Conservation (phyloP, 768 basidiomycete species). For the Pluteus cervinus region DNA sequence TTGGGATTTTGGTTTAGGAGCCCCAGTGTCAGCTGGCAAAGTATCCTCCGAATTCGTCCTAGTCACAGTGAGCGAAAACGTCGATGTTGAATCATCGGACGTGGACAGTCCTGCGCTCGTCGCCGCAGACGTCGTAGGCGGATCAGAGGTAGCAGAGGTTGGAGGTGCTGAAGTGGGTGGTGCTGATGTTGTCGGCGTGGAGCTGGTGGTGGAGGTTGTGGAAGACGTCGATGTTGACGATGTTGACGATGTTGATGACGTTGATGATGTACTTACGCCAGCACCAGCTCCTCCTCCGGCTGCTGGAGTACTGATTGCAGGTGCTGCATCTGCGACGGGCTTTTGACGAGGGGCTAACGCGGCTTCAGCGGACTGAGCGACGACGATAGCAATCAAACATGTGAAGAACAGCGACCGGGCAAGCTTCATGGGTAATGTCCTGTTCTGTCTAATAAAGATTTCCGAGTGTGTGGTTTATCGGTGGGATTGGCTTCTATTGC, state of each 20-base stretch:
- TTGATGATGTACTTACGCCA: not conserved
- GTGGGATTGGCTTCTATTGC: no score
- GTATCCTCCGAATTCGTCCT: conserved; percentile 10
- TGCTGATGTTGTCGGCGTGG: conserved; percentile 11
- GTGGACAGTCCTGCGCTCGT: conserved; percentile 5
- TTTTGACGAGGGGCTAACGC: conserved; percentile 8
- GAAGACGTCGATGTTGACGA: conserved; percentile 1
- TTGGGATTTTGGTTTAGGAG: conserved; percentile 20
- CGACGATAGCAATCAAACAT: conserved; percentile 18
- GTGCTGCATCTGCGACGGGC: not conserved
- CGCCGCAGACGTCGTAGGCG: conserved; percentile 7
- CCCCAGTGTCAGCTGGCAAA: conserved; percentile 15
- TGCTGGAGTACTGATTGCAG: no score
- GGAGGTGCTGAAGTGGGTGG: conserved; percentile 8
- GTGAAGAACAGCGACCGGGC: conserved; percentile 18
- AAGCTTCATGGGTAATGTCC: conserved; percentile 22
- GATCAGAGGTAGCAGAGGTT: conserved; percentile 3
- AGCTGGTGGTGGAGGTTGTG: conserved; percentile 7
- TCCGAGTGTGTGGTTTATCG: no score
- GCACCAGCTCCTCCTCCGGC: no score
- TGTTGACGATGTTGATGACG: conserved; percentile 4
- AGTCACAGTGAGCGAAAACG: conserved; percentile 19
- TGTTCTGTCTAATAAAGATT: no score
- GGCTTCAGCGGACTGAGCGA: conserved; percentile 13
- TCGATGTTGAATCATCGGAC: conserved; percentile 13